Evolutionary conservation across 1,284 basidiomycete genomes (phyloP), one percentile per base, ranked within the genome.

Genomic region (Ustilago shanxiensis): DNA sequence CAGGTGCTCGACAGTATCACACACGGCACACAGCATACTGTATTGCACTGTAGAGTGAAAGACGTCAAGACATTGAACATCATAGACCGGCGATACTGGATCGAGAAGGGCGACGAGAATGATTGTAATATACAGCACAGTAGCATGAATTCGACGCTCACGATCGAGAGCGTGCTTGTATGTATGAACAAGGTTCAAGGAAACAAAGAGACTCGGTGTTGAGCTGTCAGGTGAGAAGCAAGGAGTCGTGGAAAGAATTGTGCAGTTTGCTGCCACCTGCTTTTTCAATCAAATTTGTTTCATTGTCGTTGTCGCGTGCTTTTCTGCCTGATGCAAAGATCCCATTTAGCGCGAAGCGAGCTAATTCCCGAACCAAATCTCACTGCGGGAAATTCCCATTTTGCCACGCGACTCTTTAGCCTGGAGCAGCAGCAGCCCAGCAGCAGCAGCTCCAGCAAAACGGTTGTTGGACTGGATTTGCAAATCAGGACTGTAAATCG

Each of bases 211-310:
- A 3, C 55, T 47, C 28, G 44, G 41, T 57, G 44, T 53, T 37
- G 52, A 44, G 26, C 54, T 55, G 54, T 55, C 54, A 55, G 54
- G 52, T 7, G 26, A 20, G 11, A 55, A 55, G 54, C 26, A 55
- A 55, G 54, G 54, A 41, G 39, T n/a, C n/a, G n/a, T n/a, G n/a
- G n/a, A n/a, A n/a, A n/a, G n/a, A n/a, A n/a, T n/a, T 22, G 11
- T 49, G 47, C 47, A 13, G n/a, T 39, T 16, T 39, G 14, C 37
- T 39, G 37, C 37, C 37, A n/a, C n/a, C n/a, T 39, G 37, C 37
- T 39, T 39, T 39, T 39, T 16, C 18, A 11, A 39, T 11, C 45
- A 26, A 47, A 22, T 14, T n/a, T n/a, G n/a, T n/a, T n/a, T n/a
- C n/a, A n/a, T n/a, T n/a, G n/a, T n/a, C n/a, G n/a, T n/a, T n/a